Evolutionary conservation across 441 rosid species (phyloP).

Genomic region (Lepidium campestre): DNA sequence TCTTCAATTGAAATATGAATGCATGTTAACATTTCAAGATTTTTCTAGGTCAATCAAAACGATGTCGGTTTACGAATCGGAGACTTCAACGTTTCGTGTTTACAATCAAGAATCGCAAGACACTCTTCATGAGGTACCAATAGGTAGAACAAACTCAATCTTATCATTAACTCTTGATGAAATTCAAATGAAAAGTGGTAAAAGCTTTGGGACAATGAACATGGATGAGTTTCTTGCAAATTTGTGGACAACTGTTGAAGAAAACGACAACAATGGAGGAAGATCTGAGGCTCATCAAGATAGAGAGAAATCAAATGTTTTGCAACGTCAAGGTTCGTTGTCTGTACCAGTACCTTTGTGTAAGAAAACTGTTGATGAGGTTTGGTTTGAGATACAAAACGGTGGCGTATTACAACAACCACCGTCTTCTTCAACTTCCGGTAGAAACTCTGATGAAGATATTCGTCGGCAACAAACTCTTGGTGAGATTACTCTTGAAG

Average conservation of each 20-base stretch:
- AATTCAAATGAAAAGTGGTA: constrained; percentile 55
- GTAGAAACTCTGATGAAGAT: not conserved
- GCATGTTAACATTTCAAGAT: constrained; percentile 12
- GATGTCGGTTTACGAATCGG: constrained; percentile 23
- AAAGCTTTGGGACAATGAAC: constrained; percentile 58
- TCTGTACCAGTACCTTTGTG: constrained; percentile 56
- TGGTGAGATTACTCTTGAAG: constrained; percentile 63
- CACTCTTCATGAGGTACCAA: not conserved
- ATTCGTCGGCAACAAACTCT: constrained; percentile 50
- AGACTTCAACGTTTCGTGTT: constrained; percentile 19
- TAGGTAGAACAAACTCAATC: constrained; percentile 37
- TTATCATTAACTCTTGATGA: constrained; percentile 56
- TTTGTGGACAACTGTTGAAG: constrained; percentile 52
- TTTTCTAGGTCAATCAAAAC: constrained; percentile 3
- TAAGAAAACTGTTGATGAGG: constrained; percentile 69
- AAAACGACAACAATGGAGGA: constrained; percentile 10
- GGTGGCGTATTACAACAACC: constrained; percentile 26
- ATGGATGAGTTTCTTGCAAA: constrained; percentile 67
- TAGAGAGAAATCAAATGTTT: constrained; percentile 1
- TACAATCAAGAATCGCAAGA: constrained; percentile 13
- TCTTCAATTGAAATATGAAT: not conserved
- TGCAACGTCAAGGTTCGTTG: constrained; percentile 60
- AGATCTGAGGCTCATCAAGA: not conserved
- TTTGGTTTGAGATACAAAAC: constrained; percentile 60
- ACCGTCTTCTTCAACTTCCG: not conserved